Evolutionary conservation across 305 asterid genomes (phyloP), one percentile per base, ranked within the genome.

Genomic region (Fraxinus floribunda): DNA sequence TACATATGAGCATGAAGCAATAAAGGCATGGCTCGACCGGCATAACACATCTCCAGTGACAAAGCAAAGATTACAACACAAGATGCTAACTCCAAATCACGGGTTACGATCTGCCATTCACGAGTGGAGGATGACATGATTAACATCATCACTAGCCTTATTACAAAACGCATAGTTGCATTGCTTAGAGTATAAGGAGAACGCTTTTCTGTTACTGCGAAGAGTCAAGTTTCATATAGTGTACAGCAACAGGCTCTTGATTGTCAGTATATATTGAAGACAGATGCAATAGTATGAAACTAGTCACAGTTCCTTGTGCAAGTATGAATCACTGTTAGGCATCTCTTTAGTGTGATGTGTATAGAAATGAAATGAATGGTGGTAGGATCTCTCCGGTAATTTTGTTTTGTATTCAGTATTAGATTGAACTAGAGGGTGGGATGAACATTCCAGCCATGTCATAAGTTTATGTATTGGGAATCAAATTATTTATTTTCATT

Each of bases 1-100:
- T 88, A 92, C 97, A 3, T 95, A 95, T n/a, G 99, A 95, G 87
- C 88, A 80, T 83, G 87, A 86, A 71, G 98, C 97, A 15, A 95
- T 95, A 76, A 78, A 87, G 85, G 85, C 89, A 76, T 95, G 99
- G 97, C 85, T 95, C 0, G 90, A 89, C 20, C 88, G 88, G 75
- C 84, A 92, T 72, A 36, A 85, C 34, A 84, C 90, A 22, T 95
- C 99, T 6, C 98, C 97, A 5, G 94, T 95, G 57, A 92, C 99
- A 62, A 93, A 86, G 77, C 91, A 85, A 66, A 86, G 71, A 64
- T 81, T 95, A 73, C 87, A 79, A 73, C 86, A 87, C 87, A 90
- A 91, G 84, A 83, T 82, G 84, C 90, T 95, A 34, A 93, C 85
- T 2, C 98, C 99, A 20, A 94, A 95, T 85, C 94, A 83, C 75